These are phyloP conservation scores for Datura wrightii DNA, from an alignment of 257 asterid species.

Conservation along the genomic window DNA sequence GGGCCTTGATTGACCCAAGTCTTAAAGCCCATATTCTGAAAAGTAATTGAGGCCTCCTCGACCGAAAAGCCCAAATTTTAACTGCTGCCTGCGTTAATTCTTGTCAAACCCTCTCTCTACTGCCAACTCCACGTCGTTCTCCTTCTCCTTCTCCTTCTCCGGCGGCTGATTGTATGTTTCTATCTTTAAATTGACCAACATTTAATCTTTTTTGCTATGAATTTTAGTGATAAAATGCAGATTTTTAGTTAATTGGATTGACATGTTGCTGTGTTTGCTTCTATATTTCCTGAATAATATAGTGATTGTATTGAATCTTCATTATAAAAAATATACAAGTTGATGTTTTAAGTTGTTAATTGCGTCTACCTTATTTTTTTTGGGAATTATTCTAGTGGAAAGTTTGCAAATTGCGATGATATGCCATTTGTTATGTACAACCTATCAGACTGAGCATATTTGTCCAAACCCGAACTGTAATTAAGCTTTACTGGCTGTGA, in stretches of 20 bases:
- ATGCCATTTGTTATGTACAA: too few relatives aligned
- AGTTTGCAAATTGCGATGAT: too few relatives aligned
- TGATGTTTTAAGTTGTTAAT: too few relatives aligned
- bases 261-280: background rate
- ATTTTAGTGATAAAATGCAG: background rate
- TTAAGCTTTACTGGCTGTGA: too few relatives aligned
- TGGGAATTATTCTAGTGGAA: too few relatives aligned
- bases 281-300: background rate
- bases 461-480: too few relatives aligned
- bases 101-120: background rate
- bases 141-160: background rate
- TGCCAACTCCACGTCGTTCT: background rate
- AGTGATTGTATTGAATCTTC: too few relatives aligned
- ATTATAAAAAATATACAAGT: too few relatives aligned
- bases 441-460: too few relatives aligned
- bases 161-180: background rate
- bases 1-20: background rate
- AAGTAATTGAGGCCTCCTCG: too few relatives aligned
- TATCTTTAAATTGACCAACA: background rate
- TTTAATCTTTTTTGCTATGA: background rate
- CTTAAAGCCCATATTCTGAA: background rate
- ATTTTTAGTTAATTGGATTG: background rate
- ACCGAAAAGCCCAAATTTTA: background rate
- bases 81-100: background rate
- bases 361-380: too few relatives aligned